A percentile compares a stretch with the other conserved stretches of the same genome.
These are phyloP conservation scores for Botrytis galanthina DNA, from an alignment of 2,329 filamentous ascomycete genomes.

Conservation along the genomic window DNA sequence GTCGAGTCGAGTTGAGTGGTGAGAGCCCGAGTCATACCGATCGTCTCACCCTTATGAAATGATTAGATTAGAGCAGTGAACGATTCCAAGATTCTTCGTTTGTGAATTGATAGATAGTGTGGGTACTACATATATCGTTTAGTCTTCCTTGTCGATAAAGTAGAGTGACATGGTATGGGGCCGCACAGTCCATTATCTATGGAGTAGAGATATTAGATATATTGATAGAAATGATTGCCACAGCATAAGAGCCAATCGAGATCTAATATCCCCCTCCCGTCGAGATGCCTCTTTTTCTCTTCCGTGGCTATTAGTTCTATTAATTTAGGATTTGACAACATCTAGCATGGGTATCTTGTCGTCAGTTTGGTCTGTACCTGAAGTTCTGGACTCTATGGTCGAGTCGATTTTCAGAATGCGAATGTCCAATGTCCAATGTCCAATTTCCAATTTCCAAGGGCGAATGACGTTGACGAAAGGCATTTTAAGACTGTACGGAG, in stretches of 20 bases:
- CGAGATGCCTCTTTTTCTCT: background rate
- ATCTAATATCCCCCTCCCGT: background rate
- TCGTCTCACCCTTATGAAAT: constrained; percentile 14
- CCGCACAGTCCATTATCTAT: constrained; percentile 14
- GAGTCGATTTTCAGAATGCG: background rate
- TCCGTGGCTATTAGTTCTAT: background rate
- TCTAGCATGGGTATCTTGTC: background rate
- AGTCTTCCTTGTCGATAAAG: constrained; percentile 7
- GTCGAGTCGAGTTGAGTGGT: background rate
- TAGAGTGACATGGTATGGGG: background rate
- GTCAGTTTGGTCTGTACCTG: background rate
- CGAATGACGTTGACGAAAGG: background rate
- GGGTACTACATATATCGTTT: constrained; percentile 19
- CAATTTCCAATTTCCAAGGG: background rate
- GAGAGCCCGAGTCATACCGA: constrained; percentile 10
- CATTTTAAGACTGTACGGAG: background rate
- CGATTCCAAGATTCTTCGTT: constrained; percentile 19
- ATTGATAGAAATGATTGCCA: constrained; percentile 11
- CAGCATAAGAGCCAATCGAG: background rate
- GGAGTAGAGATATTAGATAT: background rate
- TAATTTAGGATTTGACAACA: background rate
- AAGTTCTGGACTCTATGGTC: background rate
- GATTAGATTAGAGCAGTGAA: background rate
- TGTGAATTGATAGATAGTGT: constrained; percentile 20
- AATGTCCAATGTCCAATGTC: background rate